Evolutionary conservation across 257 asterid species (phyloP), one percentile per base, ranked within the genome.

Genomic region (Agastache rugosa): DNA sequence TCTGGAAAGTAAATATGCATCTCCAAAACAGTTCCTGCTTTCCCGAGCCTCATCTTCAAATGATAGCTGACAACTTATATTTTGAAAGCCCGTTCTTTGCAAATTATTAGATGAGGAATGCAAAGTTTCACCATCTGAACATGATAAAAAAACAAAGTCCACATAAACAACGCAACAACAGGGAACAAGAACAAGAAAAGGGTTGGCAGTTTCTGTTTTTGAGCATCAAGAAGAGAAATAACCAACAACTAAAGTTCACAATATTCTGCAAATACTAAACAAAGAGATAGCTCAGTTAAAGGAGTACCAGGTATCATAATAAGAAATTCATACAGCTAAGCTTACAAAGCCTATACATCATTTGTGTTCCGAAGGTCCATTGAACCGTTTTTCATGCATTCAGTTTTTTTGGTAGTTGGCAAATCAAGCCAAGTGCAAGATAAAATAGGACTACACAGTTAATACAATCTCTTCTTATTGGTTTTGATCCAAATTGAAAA

Each of bases 31-130:
- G 69, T 53, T 61, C 76, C 54, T 31, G 72, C 73, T 54, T 42
- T 34, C 76, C 34, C 2, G 78, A 74, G 78, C 15, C 63, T 63
- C 85, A 67, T 78, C 83, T 35, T 67, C 83, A 71, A 83, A 86
- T 16, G 77, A 70, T 63, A 81, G 69, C 19, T 41, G 78, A 6
- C 84, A 51, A 37, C 48, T 70, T 72, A 76, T 34, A 31, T 27
- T 64, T 48, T 47, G 78, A 59, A 77, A 44, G 54, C 48, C 59
- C 47, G 51, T 67, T 54, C 29, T 77, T 23, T 23, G 48, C 11
- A 55, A 68, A 77, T 29, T 67, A 77, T 37, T 70, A 31, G 83
- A 17, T 17, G 81, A 69, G 35, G 80, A 41, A 69, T 63, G 78
- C 72, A 61, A 58, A 72, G 67, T 75, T 62, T 59, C 80, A 65